Conservation (phyloP, 2,329 filamentous ascomycete species). For the Mollisiaceae sp. region DNA sequence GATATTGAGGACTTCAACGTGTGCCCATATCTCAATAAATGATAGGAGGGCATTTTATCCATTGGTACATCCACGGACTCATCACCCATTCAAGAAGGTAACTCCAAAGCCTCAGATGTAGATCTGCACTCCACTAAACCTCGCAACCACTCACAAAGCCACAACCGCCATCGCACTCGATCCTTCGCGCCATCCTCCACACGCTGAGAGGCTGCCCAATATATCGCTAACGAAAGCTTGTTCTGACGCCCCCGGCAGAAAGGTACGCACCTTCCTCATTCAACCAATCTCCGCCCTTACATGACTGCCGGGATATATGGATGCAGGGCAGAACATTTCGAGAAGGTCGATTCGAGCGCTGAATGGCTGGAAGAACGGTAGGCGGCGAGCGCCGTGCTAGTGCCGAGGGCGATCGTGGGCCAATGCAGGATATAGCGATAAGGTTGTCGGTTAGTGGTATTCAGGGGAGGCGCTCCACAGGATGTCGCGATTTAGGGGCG, state of each 20-base stretch:
- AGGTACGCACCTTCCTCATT: slow-evolving; percentile 6
- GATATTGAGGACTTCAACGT: not conserved
- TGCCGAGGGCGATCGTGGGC: slow-evolving; percentile 1
- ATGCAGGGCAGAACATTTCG: not conserved
- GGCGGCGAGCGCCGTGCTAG: not conserved
- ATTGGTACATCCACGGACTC: not conserved
- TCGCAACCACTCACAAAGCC: not conserved
- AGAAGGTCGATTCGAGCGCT: not conserved
- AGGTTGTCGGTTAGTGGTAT: not conserved
- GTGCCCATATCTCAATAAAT: not conserved
- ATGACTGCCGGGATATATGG: not conserved
- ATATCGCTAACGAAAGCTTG: slow-evolving; percentile 4
- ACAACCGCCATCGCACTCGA: not conserved
- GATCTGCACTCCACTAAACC: slow-evolving; percentile 1
- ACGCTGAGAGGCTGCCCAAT: not conserved
- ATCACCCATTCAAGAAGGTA: slow-evolving; percentile 1
- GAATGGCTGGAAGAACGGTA: slow-evolving; percentile 1
- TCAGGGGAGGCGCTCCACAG: not conserved
- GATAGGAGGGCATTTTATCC: not conserved
- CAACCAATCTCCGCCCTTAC: not conserved
- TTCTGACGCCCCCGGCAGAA: not conserved
- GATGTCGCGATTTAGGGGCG: slow-evolving; percentile 2
- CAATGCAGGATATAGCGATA: slow-evolving; percentile 10
- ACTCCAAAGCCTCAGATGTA: slow-evolving; percentile 4
- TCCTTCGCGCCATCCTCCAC: not conserved